Percentiles rank a stretch among this genome's conserved stretches.
phyloP scores from a whole-genome alignment of 805 yeast species.

The Ogataea pini region DNA sequence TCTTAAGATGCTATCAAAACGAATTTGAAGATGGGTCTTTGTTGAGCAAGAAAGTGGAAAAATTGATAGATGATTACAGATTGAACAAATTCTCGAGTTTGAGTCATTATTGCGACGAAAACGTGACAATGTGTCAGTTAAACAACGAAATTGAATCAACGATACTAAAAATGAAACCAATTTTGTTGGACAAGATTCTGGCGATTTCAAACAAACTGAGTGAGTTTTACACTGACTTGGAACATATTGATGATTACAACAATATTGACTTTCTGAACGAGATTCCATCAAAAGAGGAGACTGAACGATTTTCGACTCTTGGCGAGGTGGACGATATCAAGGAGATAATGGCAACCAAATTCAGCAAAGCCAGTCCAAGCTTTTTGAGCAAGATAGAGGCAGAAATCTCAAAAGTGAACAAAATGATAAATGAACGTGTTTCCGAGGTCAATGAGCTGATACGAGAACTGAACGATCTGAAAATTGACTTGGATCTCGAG shows the following conservation, averaged over 20 bases:
- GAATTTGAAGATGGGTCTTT: slow-evolving; percentile 18
- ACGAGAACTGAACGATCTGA: slow-evolving; percentile 6
- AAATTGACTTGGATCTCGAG: slow-evolving; percentile 17
- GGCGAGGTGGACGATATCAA: slow-evolving; percentile 29
- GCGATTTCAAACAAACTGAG: slow-evolving; percentile 25
- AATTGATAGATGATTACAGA: slow-evolving; percentile 26
- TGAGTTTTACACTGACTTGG: slow-evolving; percentile 27
- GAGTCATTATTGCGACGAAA: slow-evolving; percentile 25
- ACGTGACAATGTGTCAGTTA: slow-evolving; percentile 24
- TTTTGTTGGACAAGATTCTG: slow-evolving; percentile 27
- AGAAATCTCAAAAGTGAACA: slow-evolving; percentile 32
- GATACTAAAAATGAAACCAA: slow-evolving; percentile 28
- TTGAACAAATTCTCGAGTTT: slow-evolving; percentile 18
- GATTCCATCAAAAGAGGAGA: slow-evolving; percentile 32
- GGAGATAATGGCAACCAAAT: slow-evolving; percentile 29
- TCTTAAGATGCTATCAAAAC: slow-evolving; percentile 18
- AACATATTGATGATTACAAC: slow-evolving; percentile 24
- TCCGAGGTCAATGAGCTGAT: slow-evolving; percentile 21
- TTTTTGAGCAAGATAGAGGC: slow-evolving; percentile 28
- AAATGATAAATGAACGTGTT: slow-evolving; percentile 23
- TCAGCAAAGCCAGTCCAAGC: slow-evolving; percentile 29
- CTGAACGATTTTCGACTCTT: slow-evolving; percentile 13
- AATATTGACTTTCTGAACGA: slow-evolving; percentile 18
- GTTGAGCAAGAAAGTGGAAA: slow-evolving; percentile 21
- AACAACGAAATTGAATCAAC: slow-evolving; percentile 26